phyloP scores from a whole-genome alignment of 2,329 filamentous ascomycete species.

The Colletotrichum simmondsii region DNA sequence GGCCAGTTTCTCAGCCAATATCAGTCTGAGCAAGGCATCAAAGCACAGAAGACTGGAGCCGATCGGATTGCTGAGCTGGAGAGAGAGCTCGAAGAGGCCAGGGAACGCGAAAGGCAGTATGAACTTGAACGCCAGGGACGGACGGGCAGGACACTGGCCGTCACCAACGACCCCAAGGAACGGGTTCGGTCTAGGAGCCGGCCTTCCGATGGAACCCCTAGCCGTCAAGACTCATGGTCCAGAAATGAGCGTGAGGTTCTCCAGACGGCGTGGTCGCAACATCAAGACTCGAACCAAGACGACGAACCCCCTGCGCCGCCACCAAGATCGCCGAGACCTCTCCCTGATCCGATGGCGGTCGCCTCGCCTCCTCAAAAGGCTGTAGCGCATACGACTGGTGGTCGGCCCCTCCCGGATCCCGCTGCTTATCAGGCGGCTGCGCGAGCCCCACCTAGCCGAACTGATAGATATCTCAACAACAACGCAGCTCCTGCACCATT shows the following conservation, averaged over 20 bases:
- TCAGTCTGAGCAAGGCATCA: constrained; percentile 72
- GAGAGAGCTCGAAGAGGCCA: constrained; percentile 71
- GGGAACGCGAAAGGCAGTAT: constrained; percentile 72
- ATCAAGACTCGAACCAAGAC: constrained; percentile 47
- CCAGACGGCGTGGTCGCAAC: constrained; percentile 62
- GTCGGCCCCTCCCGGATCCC: constrained; percentile 66
- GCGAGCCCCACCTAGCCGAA: constrained; percentile 53
- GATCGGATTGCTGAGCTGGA: constrained; percentile 72
- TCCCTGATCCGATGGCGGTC: constrained; percentile 50
- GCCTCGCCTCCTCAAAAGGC: constrained; percentile 42
- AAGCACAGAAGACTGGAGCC: constrained; percentile 39
- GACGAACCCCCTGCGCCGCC: constrained; percentile 40
- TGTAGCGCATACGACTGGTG: constrained; percentile 51
- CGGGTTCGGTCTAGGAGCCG: constrained; percentile 42
- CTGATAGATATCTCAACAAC: constrained; percentile 66
- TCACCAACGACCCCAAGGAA: constrained; percentile 42
- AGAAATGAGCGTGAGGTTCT: constrained; percentile 73
- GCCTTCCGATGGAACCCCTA: constrained; percentile 46
- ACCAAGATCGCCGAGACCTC: constrained; percentile 48
- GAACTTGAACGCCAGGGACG: constrained; percentile 67
- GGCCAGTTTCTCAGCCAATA: constrained; percentile 92
- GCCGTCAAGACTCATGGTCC: constrained; percentile 73
- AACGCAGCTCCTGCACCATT: constrained; percentile 59
- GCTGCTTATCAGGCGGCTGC: constrained; percentile 42
- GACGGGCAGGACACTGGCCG: constrained; percentile 39